Base-by-base conservation (phyloP, 208 protist species). In the Borovskyia barvae region DNA sequence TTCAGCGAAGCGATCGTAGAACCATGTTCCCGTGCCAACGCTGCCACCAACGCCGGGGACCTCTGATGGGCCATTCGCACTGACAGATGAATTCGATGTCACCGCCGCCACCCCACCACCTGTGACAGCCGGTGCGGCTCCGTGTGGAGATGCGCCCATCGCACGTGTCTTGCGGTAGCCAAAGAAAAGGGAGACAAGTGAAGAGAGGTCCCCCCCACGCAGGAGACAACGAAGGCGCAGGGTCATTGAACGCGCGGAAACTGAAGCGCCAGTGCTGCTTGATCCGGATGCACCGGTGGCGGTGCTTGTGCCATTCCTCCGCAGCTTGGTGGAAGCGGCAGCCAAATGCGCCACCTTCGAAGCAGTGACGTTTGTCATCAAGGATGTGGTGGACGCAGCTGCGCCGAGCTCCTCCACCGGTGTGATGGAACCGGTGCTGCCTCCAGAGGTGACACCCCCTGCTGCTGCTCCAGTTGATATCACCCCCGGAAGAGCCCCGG, bases 191-290 rank as follows among this genome's bases (percentile, higher is more conserved):
- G 51, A 51, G 1, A 74, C 76, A 1, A 94, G 65, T 0, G 70
- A 46, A 2, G 73, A 62, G 24, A 91, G 59, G 30, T 88, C 80
- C 29, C 69, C 67, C 19, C 68, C 65, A 30, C 69, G 40, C 30
- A 94, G 60, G 15, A 86, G 53, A 46, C 87, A 94, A 2, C 87
- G 83, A 26, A 94, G 54, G 5, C 87, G 80, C 47, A 94, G 69
- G 9, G 71, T 68, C 51, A 77, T 69, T 29, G 63, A 64, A 0
- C 60, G 74, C 26, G 52, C 33, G 9, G 33, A 7, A 15, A 7
- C 33, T 14, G 33, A 7, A 39, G 9, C 33, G 33, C 33, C 33
- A 39, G 33, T 39, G 36, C 50, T 56, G 25, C 20, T 35, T 15
- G 50, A 17, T 20, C 20, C 12, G n/a, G 11, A 30, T 7, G 50